Conservation (phyloP, 1,139 yeast species). For the Suhomyces atakaporum region DNA sequence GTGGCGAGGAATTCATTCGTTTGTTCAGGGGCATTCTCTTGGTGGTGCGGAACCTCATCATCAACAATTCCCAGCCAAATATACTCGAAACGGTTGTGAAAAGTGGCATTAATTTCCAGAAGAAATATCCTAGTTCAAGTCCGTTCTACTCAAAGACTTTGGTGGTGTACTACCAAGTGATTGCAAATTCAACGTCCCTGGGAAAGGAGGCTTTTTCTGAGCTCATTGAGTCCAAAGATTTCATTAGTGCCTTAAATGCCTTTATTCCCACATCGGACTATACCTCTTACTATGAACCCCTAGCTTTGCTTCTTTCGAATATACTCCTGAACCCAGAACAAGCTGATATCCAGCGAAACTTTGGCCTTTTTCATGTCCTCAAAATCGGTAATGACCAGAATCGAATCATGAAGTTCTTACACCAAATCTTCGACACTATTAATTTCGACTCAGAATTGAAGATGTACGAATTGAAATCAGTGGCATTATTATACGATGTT, state of each 20-base stretch:
- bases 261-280: not conserved
- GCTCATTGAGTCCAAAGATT: not conserved
- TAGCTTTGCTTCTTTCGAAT: constrained; percentile 1
- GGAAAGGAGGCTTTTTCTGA: not conserved
- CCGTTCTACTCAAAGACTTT: constrained; percentile 13
- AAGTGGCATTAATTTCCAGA: constrained; percentile 5
- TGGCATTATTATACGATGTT: constrained; percentile 11
- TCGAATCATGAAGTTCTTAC: constrained; percentile 10
- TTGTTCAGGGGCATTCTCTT: constrained; percentile 8
- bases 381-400: constrained; percentile 6
- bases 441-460: constrained; percentile 11
- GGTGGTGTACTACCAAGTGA: constrained; percentile 14
- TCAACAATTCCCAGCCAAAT: not conserved
- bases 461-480: constrained; percentile 5
- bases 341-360: constrained; percentile 15
- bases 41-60: constrained; percentile 6
- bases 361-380: constrained; percentile 9
- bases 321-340: constrained; percentile 1
- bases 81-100: not conserved
- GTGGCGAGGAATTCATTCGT: not conserved
- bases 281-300: not conserved
- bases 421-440: constrained; percentile 10
- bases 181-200: constrained; percentile 13
- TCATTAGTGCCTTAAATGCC: not conserved
- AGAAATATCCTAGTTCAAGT: constrained; percentile 1